Percentiles rank a stretch among this genome's conserved stretches.
Conservation (phyloP, 306 rosid species). For the Trichosanthes truncata region DNA sequence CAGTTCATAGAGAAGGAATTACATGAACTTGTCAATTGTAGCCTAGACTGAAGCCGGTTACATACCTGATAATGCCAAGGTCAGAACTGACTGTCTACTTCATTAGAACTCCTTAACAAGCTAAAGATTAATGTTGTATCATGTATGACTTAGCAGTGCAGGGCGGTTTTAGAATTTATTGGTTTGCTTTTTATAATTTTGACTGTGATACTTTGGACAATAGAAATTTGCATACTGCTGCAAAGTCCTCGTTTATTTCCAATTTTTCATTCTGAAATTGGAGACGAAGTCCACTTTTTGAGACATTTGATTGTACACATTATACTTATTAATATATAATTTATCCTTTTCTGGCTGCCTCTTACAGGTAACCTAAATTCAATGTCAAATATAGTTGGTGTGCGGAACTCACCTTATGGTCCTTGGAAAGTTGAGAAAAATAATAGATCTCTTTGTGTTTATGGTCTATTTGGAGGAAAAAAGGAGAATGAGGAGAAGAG, state of each 20-base stretch:
- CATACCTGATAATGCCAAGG: background rate
- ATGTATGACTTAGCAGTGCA: background rate
- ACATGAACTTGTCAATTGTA: background rate
- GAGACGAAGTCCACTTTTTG: background rate
- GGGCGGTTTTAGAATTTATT: background rate
- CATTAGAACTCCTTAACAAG: background rate
- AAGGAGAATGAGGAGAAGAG: slow-evolving; percentile 46
- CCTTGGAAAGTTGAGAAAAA: slow-evolving; percentile 19
- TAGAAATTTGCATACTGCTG: background rate
- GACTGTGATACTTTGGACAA: background rate
- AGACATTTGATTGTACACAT: background rate
- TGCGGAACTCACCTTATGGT: slow-evolving; percentile 24
- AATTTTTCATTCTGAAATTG: background rate
- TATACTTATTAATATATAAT: background rate
- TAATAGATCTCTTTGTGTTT: slow-evolving; percentile 30
- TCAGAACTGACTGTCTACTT: background rate
- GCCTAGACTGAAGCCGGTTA: background rate
- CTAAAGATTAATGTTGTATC: background rate
- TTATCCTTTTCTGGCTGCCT: background rate
- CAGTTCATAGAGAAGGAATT: background rate
- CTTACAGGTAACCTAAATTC: slow-evolving; percentile 37
- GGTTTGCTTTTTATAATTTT: background rate
- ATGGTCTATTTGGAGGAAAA: slow-evolving; percentile 64
- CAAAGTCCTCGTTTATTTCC: background rate
- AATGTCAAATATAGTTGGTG: slow-evolving; percentile 30